A percentile compares a stretch with the other conserved stretches of the same genome.
These are phyloP conservation scores for Daldinia childiae DNA, from an alignment of 495 filamentous ascomycete genomes.

Conservation along the genomic window DNA sequence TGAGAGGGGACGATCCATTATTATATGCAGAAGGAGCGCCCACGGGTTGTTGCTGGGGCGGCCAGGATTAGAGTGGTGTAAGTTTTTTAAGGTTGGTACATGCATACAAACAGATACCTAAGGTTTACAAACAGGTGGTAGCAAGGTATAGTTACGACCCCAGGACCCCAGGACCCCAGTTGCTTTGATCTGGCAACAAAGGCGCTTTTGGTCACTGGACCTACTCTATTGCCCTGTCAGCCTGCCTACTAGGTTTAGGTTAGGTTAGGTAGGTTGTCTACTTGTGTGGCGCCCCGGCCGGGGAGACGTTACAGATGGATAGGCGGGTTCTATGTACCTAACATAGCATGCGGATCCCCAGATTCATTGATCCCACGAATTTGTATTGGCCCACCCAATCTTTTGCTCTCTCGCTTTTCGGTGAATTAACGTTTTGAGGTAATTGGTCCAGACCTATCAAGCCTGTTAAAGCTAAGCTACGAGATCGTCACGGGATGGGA, in stretches of 20 bases:
- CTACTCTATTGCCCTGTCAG: conserved; percentile 18
- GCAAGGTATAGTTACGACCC: conserved; percentile 7
- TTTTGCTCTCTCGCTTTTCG: conserved; percentile 20
- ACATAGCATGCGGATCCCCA: conserved; percentile 30
- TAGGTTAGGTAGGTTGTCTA: no score
- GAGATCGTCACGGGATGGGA: conserved; percentile 32
- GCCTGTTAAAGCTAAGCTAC: neutral
- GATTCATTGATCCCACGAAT: conserved; percentile 20
- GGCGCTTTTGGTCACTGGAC: conserved; percentile 40
- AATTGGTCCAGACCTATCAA: conserved; percentile 4
- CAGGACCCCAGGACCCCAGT: conserved; percentile 1
- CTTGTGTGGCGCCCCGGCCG: conserved; percentile 9
- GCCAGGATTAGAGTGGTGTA: conserved; percentile 14
- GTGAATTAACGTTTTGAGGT: conserved; percentile 32
- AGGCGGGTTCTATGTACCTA: neutral
- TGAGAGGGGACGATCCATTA: conserved; percentile 31
- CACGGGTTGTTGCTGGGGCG: conserved; percentile 1
- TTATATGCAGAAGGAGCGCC: conserved; percentile 34
- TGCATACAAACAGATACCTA: neutral
- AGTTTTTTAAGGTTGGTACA: conserved; percentile 6
- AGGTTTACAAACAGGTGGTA: neutral
- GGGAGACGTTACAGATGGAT: conserved; percentile 6
- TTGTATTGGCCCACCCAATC: conserved; percentile 17
- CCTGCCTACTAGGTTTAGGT: no score
- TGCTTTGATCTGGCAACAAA: conserved; percentile 40